Conservation (phyloP, 108 stramenopile species). For the Poteriospumella lacustris region DNA sequence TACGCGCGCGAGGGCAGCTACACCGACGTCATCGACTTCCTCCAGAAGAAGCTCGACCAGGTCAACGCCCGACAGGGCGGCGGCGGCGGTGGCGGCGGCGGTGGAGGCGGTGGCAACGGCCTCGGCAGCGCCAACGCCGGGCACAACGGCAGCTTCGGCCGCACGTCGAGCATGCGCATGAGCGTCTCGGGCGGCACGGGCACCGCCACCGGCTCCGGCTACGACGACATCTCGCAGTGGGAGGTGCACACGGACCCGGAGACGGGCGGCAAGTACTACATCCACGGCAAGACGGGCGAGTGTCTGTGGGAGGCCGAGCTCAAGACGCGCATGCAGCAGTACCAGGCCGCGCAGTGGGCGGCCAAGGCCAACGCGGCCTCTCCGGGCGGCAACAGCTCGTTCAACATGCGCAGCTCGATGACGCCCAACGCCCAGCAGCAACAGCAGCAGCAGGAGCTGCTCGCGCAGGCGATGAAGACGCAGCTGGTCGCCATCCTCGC, state of each 20-base stretch:
- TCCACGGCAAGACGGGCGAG: constrained; percentile 47
- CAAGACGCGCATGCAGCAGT: constrained; percentile 34
- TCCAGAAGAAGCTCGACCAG: constrained; percentile 31
- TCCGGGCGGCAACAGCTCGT: neutral
- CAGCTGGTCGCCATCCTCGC: constrained; percentile 37
- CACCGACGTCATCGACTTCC: constrained; percentile 28
- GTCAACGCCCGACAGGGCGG: constrained; percentile 12
- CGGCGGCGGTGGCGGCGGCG: neutral
- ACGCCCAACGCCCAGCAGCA: constrained; percentile 15
- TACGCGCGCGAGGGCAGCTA: constrained; percentile 45
- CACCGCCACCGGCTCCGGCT: no score
- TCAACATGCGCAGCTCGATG: neutral
- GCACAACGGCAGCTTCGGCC: no score
- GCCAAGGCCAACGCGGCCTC: neutral
- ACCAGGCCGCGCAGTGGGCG: constrained; percentile 22
- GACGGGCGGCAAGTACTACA: constrained; percentile 39
- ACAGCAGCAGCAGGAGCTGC: constrained; percentile 32
- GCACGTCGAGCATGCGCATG: no score
- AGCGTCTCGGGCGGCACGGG: no score
- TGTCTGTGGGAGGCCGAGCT: constrained; percentile 33
- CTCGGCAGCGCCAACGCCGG: no score
- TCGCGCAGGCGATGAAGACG: constrained; percentile 39
- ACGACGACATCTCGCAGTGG: constrained; percentile 24
- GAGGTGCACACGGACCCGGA: constrained; percentile 31
- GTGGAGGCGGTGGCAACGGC: no score